Evolutionary conservation across 495 filamentous ascomycete genomes (phyloP), one percentile per base, ranked within the genome.

Genomic region (Cetradonia linearis): DNA sequence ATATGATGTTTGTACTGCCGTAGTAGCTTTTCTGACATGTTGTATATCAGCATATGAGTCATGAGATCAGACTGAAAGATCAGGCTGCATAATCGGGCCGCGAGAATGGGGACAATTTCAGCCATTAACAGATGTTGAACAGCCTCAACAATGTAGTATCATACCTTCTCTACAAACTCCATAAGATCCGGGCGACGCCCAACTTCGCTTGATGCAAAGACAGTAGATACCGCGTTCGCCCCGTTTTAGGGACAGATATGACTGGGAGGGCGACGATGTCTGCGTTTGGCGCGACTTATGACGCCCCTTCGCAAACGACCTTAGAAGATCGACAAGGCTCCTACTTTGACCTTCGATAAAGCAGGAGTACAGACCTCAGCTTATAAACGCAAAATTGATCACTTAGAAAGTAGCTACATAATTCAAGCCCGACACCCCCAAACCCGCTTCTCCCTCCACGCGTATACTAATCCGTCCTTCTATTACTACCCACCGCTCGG

Each of bases 291-390:
- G 44, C 9, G 20, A 48, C 1, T 47, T 27, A 27, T 47, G 44
- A 47, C 44, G 23, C 44, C 44, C 44, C 11, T 2, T 48, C 44
- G 44, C 6, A 9, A 48, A 23, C 20, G 23, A 48, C 44, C 44
- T 47, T 25, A 47, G 16, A 47, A 47, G 44, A n/a, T 25, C 2
- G 44, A 47, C 4, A 25, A 47, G 44, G 44, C 44, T 47, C 18
- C 20, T 47, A 47, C 44, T 47, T 47, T 47, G 23, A 47, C 44
- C 44, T 48, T 48, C 44, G 20, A n/a, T 48, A 48, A 14, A 38
- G 36, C 36, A 38, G 36, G 2, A 38, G 36, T 3, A 38, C 36
- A 38, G 36, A 38, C 36, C 36, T 38, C 36, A 38, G 36, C 36
- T 38, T 38, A 38, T 38, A 38, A 10, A 38, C 36, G 36, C 36